A percentile compares a stretch with the other conserved stretches of the same genome.
These are phyloP conservation scores for Aspergillus sp. DNA, from an alignment of 2,329 filamentous ascomycete genomes.

Conservation along the genomic window DNA sequence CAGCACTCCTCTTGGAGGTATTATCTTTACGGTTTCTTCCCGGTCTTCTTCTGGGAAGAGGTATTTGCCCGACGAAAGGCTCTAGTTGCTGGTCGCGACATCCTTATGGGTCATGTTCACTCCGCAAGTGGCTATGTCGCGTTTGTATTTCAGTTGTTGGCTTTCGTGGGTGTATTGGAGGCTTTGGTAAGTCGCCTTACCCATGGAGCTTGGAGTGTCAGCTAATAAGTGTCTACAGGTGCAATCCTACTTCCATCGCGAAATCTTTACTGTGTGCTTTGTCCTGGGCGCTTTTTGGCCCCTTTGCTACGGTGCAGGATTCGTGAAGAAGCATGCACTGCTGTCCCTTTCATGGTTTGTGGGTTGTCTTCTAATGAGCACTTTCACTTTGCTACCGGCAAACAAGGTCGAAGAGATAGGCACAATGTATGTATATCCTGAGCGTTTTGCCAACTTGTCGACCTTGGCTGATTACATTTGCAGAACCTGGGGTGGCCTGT, in stretches of 20 bases:
- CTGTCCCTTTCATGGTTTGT: slow-evolving; percentile 72
- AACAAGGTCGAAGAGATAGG: slow-evolving; percentile 78
- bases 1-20: slow-evolving; percentile 82
- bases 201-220: neutral
- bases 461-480: neutral
- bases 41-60: slow-evolving; percentile 95
- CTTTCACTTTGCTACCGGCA: slow-evolving; percentile 84
- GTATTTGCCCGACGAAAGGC: slow-evolving; percentile 77
- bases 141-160: slow-evolving; percentile 63
- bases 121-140: slow-evolving; percentile 60
- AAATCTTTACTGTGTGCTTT: slow-evolving; percentile 82
- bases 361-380: slow-evolving; percentile 81
- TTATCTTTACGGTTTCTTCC: slow-evolving; percentile 90
- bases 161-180: slow-evolving; percentile 75
- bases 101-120: slow-evolving; percentile 69
- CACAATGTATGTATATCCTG: slow-evolving; percentile 66
- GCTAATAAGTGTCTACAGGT: slow-evolving; percentile 57
- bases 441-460: neutral
- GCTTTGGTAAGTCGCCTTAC: slow-evolving; percentile 62
- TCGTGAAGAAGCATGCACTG: slow-evolving; percentile 66
- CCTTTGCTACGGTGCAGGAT: slow-evolving; percentile 68
- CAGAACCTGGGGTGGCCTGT: slow-evolving; percentile 70
- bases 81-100: slow-evolving; percentile 64
- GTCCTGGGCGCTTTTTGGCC: slow-evolving; percentile 79
- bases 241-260: slow-evolving; percentile 85